Evolutionary conservation across 2,329 filamentous ascomycete genomes (phyloP).

Genomic region (Beauveria caledonica): DNA sequence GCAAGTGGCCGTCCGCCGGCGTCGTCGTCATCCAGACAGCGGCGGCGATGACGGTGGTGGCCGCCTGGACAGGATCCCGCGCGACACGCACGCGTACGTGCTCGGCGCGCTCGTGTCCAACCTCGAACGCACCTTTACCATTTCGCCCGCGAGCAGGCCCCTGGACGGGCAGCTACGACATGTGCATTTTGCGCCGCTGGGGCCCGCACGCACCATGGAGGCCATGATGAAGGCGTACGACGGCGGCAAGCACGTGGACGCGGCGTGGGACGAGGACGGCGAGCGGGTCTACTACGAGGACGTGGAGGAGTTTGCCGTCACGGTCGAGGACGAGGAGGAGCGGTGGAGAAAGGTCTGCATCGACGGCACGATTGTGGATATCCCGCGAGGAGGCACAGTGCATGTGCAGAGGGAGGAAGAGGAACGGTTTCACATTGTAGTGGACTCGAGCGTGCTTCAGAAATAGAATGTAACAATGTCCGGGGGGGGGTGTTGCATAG

Average conservation of each 20-base stretch:
- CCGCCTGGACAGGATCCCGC: slow-evolving; percentile 19
- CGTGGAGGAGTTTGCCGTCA: slow-evolving; percentile 58
- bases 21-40: not conserved
- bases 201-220: slow-evolving; percentile 60
- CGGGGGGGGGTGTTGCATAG: too few relatives aligned
- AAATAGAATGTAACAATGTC: not conserved
- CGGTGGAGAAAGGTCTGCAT: slow-evolving; percentile 81
- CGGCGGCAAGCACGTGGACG: slow-evolving; percentile 45
- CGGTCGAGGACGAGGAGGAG: slow-evolving; percentile 57
- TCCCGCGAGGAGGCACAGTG: slow-evolving; percentile 65
- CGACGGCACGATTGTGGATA: slow-evolving; percentile 78
- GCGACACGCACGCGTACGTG: slow-evolving; percentile 62
- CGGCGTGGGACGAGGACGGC: slow-evolving; percentile 37
- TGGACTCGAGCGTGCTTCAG: slow-evolving; percentile 21
- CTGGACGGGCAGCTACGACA: slow-evolving; percentile 64
- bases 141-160: slow-evolving; percentile 64
- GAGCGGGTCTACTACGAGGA: slow-evolving; percentile 62
- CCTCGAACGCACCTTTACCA: slow-evolving; percentile 72
- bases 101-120: slow-evolving; percentile 71
- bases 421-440: slow-evolving; percentile 35
- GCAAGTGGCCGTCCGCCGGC: slow-evolving; percentile 27
- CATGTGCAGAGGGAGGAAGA: slow-evolving; percentile 45
- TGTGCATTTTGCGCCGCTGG: slow-evolving; percentile 64
- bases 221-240: slow-evolving; percentile 63
- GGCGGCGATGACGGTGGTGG: slow-evolving; percentile 12